phyloP scores from a whole-genome alignment of 1,139 yeast genomes.

The Geotrichum carabidarum region DNA sequence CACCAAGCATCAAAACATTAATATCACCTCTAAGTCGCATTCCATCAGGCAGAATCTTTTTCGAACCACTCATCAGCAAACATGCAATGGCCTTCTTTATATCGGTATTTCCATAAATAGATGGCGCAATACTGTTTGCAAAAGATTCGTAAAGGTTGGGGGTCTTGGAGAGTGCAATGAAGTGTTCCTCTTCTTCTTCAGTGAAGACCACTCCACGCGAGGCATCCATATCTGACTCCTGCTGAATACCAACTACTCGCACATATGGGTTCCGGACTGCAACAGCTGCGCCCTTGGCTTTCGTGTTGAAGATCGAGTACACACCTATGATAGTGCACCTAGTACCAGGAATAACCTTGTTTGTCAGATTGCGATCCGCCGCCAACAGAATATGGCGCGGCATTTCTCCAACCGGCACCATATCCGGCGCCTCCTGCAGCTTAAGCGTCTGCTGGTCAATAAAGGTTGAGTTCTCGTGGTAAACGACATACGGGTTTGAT shows the following conservation, averaged over 20 bases:
- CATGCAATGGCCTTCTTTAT: constrained; percentile 92
- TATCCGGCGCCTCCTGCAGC: constrained; percentile 92
- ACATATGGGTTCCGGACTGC: constrained; percentile 93
- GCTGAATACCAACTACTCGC: constrained; percentile 77
- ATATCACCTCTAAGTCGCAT: constrained; percentile 96
- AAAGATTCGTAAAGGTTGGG: constrained; percentile 82
- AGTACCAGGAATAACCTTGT: constrained; percentile 90
- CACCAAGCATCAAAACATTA: constrained; percentile 87
- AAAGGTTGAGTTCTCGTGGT: constrained; percentile 86
- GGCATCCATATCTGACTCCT: constrained; percentile 71
- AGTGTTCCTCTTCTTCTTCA: constrained; percentile 92
- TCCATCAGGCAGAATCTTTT: constrained; percentile 88
- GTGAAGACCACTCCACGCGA: constrained; percentile 55
- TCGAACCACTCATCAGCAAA: constrained; percentile 88
- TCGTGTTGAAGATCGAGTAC: constrained; percentile 73
- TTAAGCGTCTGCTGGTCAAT: constrained; percentile 93
- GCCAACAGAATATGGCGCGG: constrained; percentile 89
- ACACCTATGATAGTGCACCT: constrained; percentile 89
- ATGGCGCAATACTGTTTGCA: constrained; percentile 90
- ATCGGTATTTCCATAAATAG: constrained; percentile 89
- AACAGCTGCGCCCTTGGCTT: constrained; percentile 55
- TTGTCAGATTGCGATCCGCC: constrained; percentile 84
- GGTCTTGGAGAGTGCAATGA: constrained; percentile 68
- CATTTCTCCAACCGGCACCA: constrained; percentile 98
- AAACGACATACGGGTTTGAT: constrained; percentile 85